phyloP scores from a whole-genome alignment of 1,139 yeast genomes.

The Pneumocystis oryctolagi region DNA sequence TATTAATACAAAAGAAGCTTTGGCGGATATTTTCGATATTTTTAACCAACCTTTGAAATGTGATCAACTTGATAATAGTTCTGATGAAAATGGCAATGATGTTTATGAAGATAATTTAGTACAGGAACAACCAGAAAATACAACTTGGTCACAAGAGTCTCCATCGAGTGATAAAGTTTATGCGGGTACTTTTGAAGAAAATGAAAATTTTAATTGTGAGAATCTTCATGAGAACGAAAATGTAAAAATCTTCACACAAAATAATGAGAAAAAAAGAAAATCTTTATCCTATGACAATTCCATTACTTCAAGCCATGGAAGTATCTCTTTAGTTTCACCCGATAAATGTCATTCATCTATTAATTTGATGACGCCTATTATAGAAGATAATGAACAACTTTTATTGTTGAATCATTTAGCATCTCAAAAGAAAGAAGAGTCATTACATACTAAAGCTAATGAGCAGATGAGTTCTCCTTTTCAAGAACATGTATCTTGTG shows the following conservation, averaged over 20 bases:
- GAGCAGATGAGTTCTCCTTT: conserved; percentile 15
- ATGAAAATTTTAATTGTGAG: conserved; percentile 6
- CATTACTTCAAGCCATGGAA: background rate
- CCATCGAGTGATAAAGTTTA: conserved; percentile 4
- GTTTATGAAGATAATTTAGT: conserved; percentile 18
- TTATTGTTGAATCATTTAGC: background rate
- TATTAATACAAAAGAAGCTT: conserved; percentile 60
- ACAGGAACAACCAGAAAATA: background rate
- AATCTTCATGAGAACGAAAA: conserved; percentile 11
- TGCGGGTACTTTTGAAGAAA: conserved; percentile 6
- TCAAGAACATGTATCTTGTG: conserved; percentile 13
- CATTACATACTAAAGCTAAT: conserved; percentile 5
- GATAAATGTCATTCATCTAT: conserved; percentile 4
- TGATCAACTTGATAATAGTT: conserved; percentile 12
- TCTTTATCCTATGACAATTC: background rate
- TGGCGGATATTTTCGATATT: conserved; percentile 60
- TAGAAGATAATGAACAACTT: conserved; percentile 22
- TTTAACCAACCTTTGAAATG: conserved; percentile 47
- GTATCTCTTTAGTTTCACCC: background rate
- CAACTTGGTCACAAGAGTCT: background rate
- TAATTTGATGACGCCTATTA: conserved; percentile 23
- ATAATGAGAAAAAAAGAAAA: background rate
- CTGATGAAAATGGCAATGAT: conserved; percentile 16
- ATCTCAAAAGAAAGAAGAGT: conserved; percentile 1
- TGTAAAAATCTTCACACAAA: background rate